A percentile compares a stretch with the other conserved stretches of the same genome.
Conservation (phyloP, 106 monocot species). For the Amphibolis antarctica region DNA sequence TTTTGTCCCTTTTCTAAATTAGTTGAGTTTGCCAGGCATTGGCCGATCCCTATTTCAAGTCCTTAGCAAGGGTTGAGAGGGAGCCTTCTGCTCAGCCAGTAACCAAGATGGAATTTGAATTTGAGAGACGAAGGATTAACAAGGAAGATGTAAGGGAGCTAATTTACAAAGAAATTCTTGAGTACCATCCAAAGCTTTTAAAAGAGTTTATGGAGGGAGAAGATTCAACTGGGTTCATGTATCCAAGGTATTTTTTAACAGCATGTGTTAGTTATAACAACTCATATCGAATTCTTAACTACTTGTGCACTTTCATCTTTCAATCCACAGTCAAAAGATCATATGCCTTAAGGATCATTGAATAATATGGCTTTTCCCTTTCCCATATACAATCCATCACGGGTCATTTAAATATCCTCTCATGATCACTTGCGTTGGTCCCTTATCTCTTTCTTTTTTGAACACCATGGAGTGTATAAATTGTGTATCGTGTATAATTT, state of each 20-base stretch:
- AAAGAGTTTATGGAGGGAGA: conserved; percentile 71
- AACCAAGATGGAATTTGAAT: conserved; percentile 89
- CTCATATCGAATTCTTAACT: no score
- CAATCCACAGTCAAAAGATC: no score
- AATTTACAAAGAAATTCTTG: conserved; percentile 78
- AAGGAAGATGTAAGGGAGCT: conserved; percentile 92
- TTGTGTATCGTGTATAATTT: no score
- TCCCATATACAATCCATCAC: no score
- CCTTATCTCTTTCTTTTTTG: no score
- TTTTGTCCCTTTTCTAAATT: conserved; percentile 14
- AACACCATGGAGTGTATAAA: no score
- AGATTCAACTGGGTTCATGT: conserved; percentile 70
- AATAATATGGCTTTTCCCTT: no score
- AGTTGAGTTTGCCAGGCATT: conserved; percentile 45
- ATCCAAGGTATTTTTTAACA: conserved; percentile 50
- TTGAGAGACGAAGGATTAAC: conserved; percentile 70
- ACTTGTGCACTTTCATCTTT: no score
- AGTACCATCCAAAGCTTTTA: conserved; percentile 77
- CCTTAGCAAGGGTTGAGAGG: conserved; percentile 78
- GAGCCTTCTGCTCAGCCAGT: conserved; percentile 77
- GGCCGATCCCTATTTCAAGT: conserved; percentile 86
- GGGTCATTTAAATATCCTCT: no score
- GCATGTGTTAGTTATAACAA: background rate
- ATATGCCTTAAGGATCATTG: no score
- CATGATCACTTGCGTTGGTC: no score